Evolutionary conservation across 148 eudicot species (phyloP), one percentile per base, ranked within the genome.

Genomic region (Agrostemma githago): DNA sequence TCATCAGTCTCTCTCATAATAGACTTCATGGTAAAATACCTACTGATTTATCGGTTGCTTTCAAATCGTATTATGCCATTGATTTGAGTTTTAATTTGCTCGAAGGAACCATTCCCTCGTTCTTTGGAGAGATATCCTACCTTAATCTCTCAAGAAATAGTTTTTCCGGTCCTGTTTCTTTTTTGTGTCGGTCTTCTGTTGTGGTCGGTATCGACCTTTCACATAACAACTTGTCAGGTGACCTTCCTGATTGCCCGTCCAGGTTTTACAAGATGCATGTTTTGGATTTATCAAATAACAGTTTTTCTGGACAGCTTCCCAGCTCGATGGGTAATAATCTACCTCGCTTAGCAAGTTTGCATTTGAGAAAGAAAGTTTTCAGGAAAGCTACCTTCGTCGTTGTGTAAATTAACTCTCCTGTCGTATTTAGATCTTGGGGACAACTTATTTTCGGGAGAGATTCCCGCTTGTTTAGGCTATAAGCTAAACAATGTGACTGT

Each of bases 71-170:
- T 46, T 66, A 56, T 12, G n/a, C 46, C 43, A 42, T 75, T 3
- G 78, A 75, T 42, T 75, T 75, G 72, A 75, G 78, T 53, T 75
- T 48, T 21, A 75, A 75, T 38, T n/a, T n/a, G 41, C 72, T 75
- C 39, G 42, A 75, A 51, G 78, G 78, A 21, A 66, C 65, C 8
- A 42, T 75, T 21, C 78, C 78, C 5, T 57, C 59, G 5, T 75
- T 67, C 66, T 75, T 75, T 5, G 57, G 66, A 17, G 21, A 57
- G 20, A 26, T 42, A 20, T 2, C 0, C 2, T 75, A 75, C 37
- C 43, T 75, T 66, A 75, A 75, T 57, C 66, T 75, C 17, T 75
- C 78, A 58, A 57, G 78, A 75, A 75, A 75, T 16, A 42, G 72
- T 57, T 75, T 75, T 43, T 75, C 66, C 14, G 72, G 78, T 1